phyloP scores from a whole-genome alignment of 2,329 filamentous ascomycete species.

The Hypomyces perniciosus region DNA sequence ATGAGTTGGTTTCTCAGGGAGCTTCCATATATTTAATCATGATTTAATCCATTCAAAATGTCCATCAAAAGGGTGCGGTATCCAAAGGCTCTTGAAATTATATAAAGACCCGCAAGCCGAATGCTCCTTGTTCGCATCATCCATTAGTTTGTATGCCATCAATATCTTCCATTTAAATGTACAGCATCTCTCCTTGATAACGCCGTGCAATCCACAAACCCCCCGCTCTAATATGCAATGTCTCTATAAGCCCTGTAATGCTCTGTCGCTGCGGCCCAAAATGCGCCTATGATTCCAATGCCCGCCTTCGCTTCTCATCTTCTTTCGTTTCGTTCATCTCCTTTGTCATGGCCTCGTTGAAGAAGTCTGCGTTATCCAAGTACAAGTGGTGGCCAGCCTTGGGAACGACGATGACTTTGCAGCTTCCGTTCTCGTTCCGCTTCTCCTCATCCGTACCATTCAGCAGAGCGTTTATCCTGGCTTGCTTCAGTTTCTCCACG shows the following conservation, averaged over 20 bases:
- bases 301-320: constrained; percentile 22
- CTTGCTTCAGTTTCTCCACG: constrained; percentile 69
- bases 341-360: constrained; percentile 46
- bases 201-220: not conserved
- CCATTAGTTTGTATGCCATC: no score
- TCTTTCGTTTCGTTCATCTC: constrained; percentile 47
- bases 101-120: no score
- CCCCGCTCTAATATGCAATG: constrained; percentile 1
- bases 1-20: not conserved
- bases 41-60: not conserved
- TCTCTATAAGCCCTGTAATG: not conserved
- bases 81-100: no score
- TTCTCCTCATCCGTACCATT: constrained; percentile 62
- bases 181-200: not conserved
- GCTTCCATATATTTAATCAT: not conserved
- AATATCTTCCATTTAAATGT: no score
- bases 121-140: no score
- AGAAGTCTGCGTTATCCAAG: constrained; percentile 53
- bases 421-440: constrained; percentile 67
- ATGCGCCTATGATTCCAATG: not conserved
- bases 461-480: constrained; percentile 53
- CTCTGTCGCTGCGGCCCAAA: not conserved
- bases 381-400: constrained; percentile 56
- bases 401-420: constrained; percentile 72
- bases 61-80: no score